Conservation (phyloP, 441 rosid genomes). For the Syzygium malaccense region DNA sequence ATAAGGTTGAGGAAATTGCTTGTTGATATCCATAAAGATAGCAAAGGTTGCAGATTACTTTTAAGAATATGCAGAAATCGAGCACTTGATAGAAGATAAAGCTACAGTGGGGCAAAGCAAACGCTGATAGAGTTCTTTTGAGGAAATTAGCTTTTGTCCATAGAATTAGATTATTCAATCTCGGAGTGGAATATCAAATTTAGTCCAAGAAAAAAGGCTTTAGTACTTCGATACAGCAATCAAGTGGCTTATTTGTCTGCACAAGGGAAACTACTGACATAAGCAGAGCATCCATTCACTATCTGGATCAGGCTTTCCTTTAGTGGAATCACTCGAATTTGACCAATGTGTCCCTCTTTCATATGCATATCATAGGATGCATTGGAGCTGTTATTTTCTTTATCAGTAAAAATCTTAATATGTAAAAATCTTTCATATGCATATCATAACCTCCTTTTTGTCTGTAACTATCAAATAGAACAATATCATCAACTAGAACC, state of each 20-base stretch:
- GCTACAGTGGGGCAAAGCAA: background rate
- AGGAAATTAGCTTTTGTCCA: background rate
- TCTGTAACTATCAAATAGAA: background rate
- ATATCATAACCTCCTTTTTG: background rate
- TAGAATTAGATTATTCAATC: background rate
- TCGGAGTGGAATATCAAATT: background rate
- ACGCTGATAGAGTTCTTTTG: background rate
- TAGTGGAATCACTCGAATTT: background rate
- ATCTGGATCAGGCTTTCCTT: background rate
- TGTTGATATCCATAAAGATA: background rate
- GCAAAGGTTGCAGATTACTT: background rate
- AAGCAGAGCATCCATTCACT: background rate
- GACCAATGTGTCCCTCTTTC: background rate
- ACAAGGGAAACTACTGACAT: background rate
- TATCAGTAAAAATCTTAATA: background rate
- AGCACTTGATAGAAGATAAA: background rate
- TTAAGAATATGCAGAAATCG: background rate
- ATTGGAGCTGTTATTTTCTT: background rate
- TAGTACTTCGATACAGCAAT: background rate
- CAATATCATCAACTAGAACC: background rate
- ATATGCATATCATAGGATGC: background rate
- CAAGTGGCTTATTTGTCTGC: background rate
- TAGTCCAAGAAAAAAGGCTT: background rate
- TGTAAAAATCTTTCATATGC: background rate
- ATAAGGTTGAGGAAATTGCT: background rate